phyloP scores from a whole-genome alignment of 148 eudicot species.

The Diospyros lotus region DNA sequence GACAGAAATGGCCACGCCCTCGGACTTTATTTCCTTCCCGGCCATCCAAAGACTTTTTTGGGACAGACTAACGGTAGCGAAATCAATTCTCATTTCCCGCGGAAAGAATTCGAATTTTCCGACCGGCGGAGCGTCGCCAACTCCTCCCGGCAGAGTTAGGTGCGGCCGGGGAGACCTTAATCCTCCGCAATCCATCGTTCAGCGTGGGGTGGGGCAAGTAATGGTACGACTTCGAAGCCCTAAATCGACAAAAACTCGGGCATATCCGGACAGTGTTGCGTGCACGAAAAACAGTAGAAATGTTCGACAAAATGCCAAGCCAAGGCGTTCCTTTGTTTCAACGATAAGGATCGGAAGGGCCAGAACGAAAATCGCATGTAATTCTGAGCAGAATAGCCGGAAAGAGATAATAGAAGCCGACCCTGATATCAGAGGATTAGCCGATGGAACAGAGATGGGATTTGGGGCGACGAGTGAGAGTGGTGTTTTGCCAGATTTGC shows the following conservation, averaged over 20 bases:
- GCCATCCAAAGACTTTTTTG: slow-evolving; percentile 20
- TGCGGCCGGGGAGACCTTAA: slow-evolving; percentile 43
- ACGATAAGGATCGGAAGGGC: slow-evolving; percentile 84
- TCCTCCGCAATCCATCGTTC: slow-evolving; percentile 61
- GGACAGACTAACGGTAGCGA: slow-evolving; percentile 10
- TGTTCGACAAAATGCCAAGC: slow-evolving; percentile 79
- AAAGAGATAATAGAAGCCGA: slow-evolving; percentile 92
- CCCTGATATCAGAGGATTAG: slow-evolving; percentile 67
- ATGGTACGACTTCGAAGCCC: slow-evolving; percentile 74
- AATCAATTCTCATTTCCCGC: slow-evolving; percentile 9
- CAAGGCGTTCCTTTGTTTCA: slow-evolving; percentile 62
- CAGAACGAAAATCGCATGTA: slow-evolving; percentile 66
- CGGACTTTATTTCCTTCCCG: slow-evolving; percentile 18
- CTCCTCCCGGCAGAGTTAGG: slow-evolving; percentile 27
- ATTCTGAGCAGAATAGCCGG: slow-evolving; percentile 73
- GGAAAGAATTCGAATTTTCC: not conserved
- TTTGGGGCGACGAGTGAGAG: slow-evolving; percentile 94
- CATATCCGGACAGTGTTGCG: slow-evolving; percentile 74
- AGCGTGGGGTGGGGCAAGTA: slow-evolving; percentile 87
- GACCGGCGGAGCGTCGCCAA: slow-evolving; percentile 9
- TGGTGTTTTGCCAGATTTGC: slow-evolving; percentile 87
- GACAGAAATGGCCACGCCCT: slow-evolving; percentile 22
- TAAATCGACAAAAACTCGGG: slow-evolving; percentile 78
- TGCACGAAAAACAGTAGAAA: slow-evolving; percentile 75
- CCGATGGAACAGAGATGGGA: slow-evolving; percentile 89